Base-by-base conservation (phyloP, 495 filamentous ascomycete genomes). In the Mycothermus thermophilus region DNA sequence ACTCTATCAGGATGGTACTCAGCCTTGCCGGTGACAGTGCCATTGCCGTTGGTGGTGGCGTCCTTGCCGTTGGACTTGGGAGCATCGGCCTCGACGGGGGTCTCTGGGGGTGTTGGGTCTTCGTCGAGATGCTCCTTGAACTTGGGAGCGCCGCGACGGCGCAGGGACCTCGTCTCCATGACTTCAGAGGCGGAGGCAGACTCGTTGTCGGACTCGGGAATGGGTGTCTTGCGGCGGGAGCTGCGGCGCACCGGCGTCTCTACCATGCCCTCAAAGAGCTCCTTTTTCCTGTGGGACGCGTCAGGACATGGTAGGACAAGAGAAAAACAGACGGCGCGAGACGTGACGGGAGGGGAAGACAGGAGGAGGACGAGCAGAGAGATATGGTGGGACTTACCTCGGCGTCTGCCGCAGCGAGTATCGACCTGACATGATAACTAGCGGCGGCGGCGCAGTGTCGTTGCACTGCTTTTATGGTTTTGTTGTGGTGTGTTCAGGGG, bases 371-470 rank as follows among this genome's bases (percentile, higher is more conserved):
- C 17, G n/a, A 17, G 13, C 3, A 1, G 34, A 24, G 7, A 32
- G 12, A 15, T n/a, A n/a, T n/a, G n/a, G n/a, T n/a, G 9, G 18
- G 13, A 58, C 49, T 46, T 53, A 71, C 68, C 55, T 66, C 20
- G 68, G 68, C 32, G 66, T 72, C 52, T 66, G 62, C 26, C 68
- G 44, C 23, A 68, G 42, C 8, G 64, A 68, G 30, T 68, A 68
- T 38, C 58, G 39, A 8, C 32, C 14, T 11, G 50, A 48, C 50
- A 54, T 54, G n/a, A 22, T 48, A 42, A 47, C 23, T 24, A 30
- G n/a, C 32, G 22, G 21, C 15, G 27, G 12, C 9, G 17, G 40
- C 38, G 43, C 43, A 37, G 35, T 32, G 21, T 19, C 31, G 34
- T 33, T 38, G 44, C 32, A 34, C 15, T 32, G 31, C 44, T 46